A percentile compares a stretch with the other conserved stretches of the same genome.
phyloP scores from a whole-genome alignment of 768 basidiomycete species.

The Butyriboletus loyo region DNA sequence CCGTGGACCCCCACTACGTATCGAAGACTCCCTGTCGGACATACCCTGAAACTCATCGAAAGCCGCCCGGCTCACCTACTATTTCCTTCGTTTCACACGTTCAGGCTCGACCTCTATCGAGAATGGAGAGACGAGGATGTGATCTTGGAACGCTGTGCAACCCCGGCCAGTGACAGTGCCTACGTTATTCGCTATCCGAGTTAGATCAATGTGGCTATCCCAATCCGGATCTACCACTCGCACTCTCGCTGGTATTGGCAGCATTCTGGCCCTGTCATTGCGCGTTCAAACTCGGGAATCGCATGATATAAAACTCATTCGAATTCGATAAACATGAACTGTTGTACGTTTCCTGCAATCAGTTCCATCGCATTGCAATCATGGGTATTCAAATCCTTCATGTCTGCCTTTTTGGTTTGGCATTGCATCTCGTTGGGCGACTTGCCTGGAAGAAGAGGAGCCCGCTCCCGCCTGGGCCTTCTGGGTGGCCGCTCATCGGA shows the following conservation, averaged over 20 bases:
- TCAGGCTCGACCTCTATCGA: too few species aligned
- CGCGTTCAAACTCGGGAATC: background rate
- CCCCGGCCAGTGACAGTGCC: background rate
- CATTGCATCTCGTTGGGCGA: background rate
- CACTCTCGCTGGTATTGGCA: too few species aligned
- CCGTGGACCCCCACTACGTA: too few species aligned
- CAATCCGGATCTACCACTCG: background rate
- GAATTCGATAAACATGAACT: too few species aligned
- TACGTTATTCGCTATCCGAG: background rate
- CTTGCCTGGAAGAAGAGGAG: background rate
- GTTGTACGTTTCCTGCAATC: background rate
- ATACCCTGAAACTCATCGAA: too few species aligned
- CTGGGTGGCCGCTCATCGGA: conserved; percentile 42
- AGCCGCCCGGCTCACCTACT: too few species aligned
- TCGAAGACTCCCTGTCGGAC: too few species aligned
- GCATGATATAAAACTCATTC: background rate
- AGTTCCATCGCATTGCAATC: background rate
- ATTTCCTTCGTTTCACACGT: too few species aligned
- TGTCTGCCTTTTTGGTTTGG: conserved; percentile 12
- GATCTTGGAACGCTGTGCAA: background rate
- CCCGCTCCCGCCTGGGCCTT: conserved; percentile 11
- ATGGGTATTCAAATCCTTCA: background rate
- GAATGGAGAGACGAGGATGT: too few species aligned
- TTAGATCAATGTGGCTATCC: too few species aligned
- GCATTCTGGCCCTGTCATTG: too few species aligned